Base-by-base conservation (phyloP, 192 early-diverging fungal genomes). In the Helicostylum pulchrum region DNA sequence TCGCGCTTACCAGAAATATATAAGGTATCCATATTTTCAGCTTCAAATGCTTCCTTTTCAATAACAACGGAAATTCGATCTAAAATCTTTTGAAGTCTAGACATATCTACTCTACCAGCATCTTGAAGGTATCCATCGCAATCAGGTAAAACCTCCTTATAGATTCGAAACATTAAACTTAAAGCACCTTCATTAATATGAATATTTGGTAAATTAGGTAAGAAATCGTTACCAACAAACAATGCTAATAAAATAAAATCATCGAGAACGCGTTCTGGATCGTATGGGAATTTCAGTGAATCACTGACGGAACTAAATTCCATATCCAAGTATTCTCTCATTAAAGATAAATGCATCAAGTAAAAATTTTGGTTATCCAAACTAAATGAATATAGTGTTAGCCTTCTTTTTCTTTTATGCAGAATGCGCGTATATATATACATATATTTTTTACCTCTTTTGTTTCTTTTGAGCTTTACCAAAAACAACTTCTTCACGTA, bases 141-240 rank as follows among this genome's bases (percentile, higher is more conserved):
- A n/a, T 67, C 63, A 1, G 87, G 87, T 21, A 88, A 72, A 12
- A 89, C 73, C 58, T 79, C 77, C 49, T 83, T 84, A 65, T 92
- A 90, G 7, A 85, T 77, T 19, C 80, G 76, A 72, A 88, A 90
- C 76, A 88, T 77, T 7, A 90, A 76, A 57, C 80, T 82, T 30
- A 91, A 67, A 0, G 94, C 95, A 53, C 94, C 94, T 75, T 95
- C 92, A 26, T 88, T 88, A 67, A 99, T 99, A 60, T 97, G 92
- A 36, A 99, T 80, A 61, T 90, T 91, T 42, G 95, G 95, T 43
- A 99, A 71, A 74, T 92, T 92, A 47, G 97, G 97, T 64, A 99
- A 70, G 75, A 97, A 99, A 77, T 99, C 97, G 75, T 99, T 99
- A 54, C 97, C 97, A 26, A 99, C 88, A 76, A 99, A 94, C 77